These are phyloP conservation scores for Boehmeria nivea DNA, from an alignment of 306 rosid genomes.

Conservation along the genomic window DNA sequence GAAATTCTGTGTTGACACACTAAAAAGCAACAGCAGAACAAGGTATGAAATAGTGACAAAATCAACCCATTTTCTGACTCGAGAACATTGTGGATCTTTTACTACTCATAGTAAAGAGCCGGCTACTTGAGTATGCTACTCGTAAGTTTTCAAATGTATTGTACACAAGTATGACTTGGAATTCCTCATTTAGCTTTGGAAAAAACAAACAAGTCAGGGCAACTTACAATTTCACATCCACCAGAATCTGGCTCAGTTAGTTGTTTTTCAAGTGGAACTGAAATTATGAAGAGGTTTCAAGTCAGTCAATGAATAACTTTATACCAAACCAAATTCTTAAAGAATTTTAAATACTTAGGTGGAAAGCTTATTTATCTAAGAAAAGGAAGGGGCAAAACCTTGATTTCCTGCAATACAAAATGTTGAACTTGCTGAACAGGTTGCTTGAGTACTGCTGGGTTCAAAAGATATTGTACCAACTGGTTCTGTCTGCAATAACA, in stretches of 20 bases:
- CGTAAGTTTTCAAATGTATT: too few species aligned
- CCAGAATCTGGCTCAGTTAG: slow-evolving; percentile 12
- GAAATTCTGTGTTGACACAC: too few species aligned
- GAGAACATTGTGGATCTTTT: too few species aligned
- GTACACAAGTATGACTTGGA: too few species aligned
- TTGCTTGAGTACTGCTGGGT: slow-evolving; percentile 15
- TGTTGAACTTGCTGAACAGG: slow-evolving; percentile 31
- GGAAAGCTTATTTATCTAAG: background rate
- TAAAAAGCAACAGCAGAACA: too few species aligned
- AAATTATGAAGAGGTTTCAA: slow-evolving; percentile 7
- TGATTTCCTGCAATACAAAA: slow-evolving; percentile 19
- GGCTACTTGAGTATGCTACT: too few species aligned
- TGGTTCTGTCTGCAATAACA: slow-evolving; percentile 27
- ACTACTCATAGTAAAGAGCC: too few species aligned
- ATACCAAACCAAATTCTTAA: background rate
- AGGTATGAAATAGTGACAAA: too few species aligned
- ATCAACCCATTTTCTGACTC: too few species aligned
- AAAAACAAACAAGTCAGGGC: slow-evolving; percentile 2
- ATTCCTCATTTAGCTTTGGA: too few species aligned
- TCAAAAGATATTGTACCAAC: slow-evolving; percentile 23
- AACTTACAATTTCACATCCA: slow-evolving; percentile 46
- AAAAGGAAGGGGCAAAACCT: slow-evolving; percentile 25
- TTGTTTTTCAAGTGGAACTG: slow-evolving; percentile 35
- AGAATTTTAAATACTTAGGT: background rate
- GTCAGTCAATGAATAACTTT: too few species aligned